Evolutionary conservation across 495 filamentous ascomycete genomes (phyloP), one percentile per base, ranked within the genome.

Genomic region (Hypoxylon rickii): DNA sequence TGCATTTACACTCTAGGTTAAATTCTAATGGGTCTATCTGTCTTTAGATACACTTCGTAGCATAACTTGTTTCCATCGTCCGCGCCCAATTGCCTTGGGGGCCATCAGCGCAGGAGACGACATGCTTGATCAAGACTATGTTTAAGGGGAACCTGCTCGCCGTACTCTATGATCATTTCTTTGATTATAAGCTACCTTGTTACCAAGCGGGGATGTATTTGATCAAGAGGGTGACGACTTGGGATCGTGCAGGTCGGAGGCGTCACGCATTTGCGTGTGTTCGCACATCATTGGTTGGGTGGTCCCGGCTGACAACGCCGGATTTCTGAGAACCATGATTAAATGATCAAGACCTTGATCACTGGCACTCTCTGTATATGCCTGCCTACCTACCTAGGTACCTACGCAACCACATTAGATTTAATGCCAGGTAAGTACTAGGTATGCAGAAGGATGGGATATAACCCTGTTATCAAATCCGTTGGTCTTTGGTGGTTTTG

Each of bases 81-180:
- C n/a, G 17, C 44, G 18, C 18, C 46, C 41, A 58, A 51, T 51
- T 34, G n/a, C 7, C 7, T 36, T 31, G 17, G 13, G 10, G 6
- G 11, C 13, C 16, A 13, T 19, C 13, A 19, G 8, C 18, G 13
- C 39, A 7, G 24, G 51, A 16, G 46, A 51, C 19, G 39, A 17
- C 33, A 41, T 45, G 41, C 32, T 43, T 57, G 39, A 57, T 57
- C 53, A 57, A 44, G 12, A 8, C 45, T n/a, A 44, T 39, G 12
- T 19, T 32, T 17, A 57, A 50, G 39, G 33, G 13, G 15, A 29
- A 50, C 45, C 10, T 39, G 2, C 20, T 7, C 32, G 37, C 15
- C 3, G 21, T 50, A 40, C 3, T n/a, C 15, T 32, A 11, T 44
- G 13, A 44, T 57, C 45, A 44, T 34, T 5, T 7, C 5, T 20